Percentiles rank a stretch among this genome's conserved stretches.
Evolutionary conservation across 352 stramenopile genomes (phyloP).

Genomic region (Phytophthora boehmeriae): DNA sequence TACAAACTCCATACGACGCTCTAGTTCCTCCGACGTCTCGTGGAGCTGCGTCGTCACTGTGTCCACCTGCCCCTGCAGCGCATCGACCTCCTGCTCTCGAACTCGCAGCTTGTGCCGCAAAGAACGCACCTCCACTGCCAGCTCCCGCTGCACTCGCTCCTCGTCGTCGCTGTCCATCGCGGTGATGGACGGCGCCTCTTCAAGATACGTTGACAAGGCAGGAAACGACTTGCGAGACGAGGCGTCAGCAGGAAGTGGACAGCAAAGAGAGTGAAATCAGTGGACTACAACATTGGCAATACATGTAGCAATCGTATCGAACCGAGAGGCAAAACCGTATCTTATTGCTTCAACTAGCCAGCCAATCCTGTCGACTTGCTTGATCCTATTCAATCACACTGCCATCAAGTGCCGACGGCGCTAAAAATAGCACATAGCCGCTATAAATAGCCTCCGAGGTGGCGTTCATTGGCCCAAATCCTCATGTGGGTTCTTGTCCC

Average conservation of each 20-base stretch:
- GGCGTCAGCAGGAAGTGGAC: too few species aligned
- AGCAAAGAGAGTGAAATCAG: too few species aligned
- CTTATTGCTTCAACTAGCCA: neutral
- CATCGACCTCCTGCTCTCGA: slow-evolving; percentile 39
- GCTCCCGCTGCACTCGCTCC: slow-evolving; percentile 34
- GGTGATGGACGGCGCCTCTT: slow-evolving; percentile 20
- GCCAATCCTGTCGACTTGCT: neutral
- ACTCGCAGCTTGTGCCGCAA: slow-evolving; percentile 37
- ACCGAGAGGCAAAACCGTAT: neutral
- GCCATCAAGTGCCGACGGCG: neutral
- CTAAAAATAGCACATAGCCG: neutral
- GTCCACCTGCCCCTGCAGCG: slow-evolving; percentile 45
- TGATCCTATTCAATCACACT: neutral
- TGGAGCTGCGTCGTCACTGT: slow-evolving; percentile 48
- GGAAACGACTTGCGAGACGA: neutral
- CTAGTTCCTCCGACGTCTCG: slow-evolving; percentile 63
- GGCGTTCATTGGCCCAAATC: slow-evolving; percentile 3
- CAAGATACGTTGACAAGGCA: neutral
- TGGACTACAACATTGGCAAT: neutral
- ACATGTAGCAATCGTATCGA: neutral
- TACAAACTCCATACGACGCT: slow-evolving; percentile 60
- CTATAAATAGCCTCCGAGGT: neutral
- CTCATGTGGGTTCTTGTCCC: slow-evolving; percentile 1
- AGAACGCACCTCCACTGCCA: slow-evolving; percentile 40
- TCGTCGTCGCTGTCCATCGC: slow-evolving; percentile 31